These are phyloP conservation scores for Penicillium fuscoglaucum DNA, from an alignment of 2,329 filamentous ascomycete genomes.

Conservation along the genomic window DNA sequence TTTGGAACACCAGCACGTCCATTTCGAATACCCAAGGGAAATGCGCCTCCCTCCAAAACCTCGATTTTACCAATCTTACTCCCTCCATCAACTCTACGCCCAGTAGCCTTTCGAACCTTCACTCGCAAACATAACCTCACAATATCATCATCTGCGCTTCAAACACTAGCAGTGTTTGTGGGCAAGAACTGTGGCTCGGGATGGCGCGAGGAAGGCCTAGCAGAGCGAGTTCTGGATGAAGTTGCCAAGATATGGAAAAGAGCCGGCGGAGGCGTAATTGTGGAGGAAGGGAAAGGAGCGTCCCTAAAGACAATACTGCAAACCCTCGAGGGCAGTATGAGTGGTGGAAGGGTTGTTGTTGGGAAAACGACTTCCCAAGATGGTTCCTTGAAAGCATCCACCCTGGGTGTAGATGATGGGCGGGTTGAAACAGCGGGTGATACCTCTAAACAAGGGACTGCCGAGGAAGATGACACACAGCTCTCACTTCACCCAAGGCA, in stretches of 20 bases:
- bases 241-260: constrained; percentile 90
- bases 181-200: constrained; percentile 90
- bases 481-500: constrained; percentile 69
- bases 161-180: constrained; percentile 83
- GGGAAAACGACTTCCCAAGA: constrained; percentile 46
- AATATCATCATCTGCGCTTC: constrained; percentile 80
- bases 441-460: constrained; percentile 49
- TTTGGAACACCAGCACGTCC: constrained; percentile 86
- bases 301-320: constrained; percentile 77
- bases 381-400: constrained; percentile 30
- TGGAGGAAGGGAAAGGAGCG: constrained; percentile 72
- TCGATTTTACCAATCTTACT: constrained; percentile 85
- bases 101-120: constrained; percentile 90
- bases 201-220: constrained; percentile 94
- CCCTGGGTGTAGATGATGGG: constrained; percentile 47
- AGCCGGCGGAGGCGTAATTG: constrained; percentile 82
- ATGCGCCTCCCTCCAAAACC: constrained; percentile 53
- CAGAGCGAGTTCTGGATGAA: constrained; percentile 89
- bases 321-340: constrained; percentile 83
- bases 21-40: constrained; percentile 50
- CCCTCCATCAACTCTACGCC: constrained; percentile 80
- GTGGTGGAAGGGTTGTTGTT: constrained; percentile 61
- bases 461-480: constrained; percentile 58
- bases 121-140: constrained; percentile 98
- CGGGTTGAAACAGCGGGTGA: constrained; percentile 49